Evolutionary conservation across 768 basidiomycete species (phyloP).

Genomic region (Rhizopogon rudus): DNA sequence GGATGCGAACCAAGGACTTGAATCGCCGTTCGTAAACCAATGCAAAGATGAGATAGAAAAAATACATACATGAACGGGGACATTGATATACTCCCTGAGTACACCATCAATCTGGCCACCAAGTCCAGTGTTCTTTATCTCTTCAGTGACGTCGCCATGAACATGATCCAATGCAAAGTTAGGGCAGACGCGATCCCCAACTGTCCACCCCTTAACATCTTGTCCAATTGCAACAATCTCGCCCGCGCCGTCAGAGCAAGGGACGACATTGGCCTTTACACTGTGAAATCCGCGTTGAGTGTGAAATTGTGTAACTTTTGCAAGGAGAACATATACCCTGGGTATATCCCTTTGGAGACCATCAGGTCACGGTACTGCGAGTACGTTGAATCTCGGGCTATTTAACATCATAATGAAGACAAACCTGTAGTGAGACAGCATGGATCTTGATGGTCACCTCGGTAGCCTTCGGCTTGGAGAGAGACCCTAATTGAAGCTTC

Average conservation of each 20-base stretch:
- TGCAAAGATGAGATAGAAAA: too few relatives aligned
- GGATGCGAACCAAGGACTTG: slow-evolving; percentile 46
- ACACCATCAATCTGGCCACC: slow-evolving; percentile 49
- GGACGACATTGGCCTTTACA: slow-evolving; percentile 22
- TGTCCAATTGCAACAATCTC: slow-evolving; percentile 44
- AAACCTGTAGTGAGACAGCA: slow-evolving; percentile 51
- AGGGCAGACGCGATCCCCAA: slow-evolving; percentile 52
- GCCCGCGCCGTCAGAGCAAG: slow-evolving; percentile 50
- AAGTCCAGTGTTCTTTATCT: slow-evolving; percentile 31
- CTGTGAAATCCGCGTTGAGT: slow-evolving; percentile 17
- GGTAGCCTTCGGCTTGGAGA: slow-evolving; percentile 32
- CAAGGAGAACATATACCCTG: slow-evolving; percentile 19
- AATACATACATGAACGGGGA: slow-evolving; percentile 37
- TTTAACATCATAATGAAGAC: neutral
- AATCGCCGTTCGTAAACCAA: neutral
- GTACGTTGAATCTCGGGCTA: neutral
- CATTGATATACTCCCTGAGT: slow-evolving; percentile 48
- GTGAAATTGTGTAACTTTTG: slow-evolving; percentile 26
- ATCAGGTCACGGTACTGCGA: slow-evolving; percentile 47
- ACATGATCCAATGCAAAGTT: slow-evolving; percentile 48
- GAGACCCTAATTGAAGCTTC: slow-evolving; percentile 17
- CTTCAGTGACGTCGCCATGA: slow-evolving; percentile 36
- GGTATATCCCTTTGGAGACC: slow-evolving; percentile 36
- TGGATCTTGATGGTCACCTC: slow-evolving; percentile 55
- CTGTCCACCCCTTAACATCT: slow-evolving; percentile 40